These are phyloP conservation scores for Clavispora santaluciae DNA, from an alignment of 805 yeast genomes.

Conservation along the genomic window DNA sequence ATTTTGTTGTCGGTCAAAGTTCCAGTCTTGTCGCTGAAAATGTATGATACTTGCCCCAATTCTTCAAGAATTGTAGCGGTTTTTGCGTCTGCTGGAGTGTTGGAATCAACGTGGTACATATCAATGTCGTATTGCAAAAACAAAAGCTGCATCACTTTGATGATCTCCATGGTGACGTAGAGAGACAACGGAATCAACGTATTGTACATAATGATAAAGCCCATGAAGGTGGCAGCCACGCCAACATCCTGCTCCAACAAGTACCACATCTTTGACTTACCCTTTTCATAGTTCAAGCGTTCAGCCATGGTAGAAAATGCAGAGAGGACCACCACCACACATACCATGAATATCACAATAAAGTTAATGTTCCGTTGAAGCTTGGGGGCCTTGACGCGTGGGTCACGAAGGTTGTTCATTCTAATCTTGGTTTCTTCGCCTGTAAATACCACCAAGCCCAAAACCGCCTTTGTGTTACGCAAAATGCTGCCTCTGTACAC, in stretches of 20 bases:
- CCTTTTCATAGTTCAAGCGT: conserved; percentile 42
- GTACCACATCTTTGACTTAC: conserved; percentile 61
- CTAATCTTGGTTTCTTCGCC: conserved; percentile 96
- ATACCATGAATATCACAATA: conserved; percentile 85
- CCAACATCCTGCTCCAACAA: conserved; percentile 70
- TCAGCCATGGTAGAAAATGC: conserved; percentile 81
- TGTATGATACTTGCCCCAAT: conserved; percentile 91
- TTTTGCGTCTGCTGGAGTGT: conserved; percentile 92
- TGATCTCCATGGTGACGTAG: conserved; percentile 94
- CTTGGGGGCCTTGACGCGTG: conserved; percentile 90
- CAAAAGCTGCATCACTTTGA: conserved; percentile 80
- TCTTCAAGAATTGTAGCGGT: conserved; percentile 96
- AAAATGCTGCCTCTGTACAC: conserved; percentile 85
- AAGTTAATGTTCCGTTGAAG: conserved; percentile 76
- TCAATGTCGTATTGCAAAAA: conserved; percentile 87
- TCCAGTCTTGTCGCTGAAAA: conserved; percentile 96
- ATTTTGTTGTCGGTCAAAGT: conserved; percentile 92
- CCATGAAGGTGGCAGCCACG: conserved; percentile 85
- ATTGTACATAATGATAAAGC: conserved; percentile 95
- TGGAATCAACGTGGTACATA: conserved; percentile 79
- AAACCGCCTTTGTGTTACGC: conserved; percentile 69
- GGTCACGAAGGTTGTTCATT: conserved; percentile 88
- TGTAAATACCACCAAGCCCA: conserved; percentile 84
- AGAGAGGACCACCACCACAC: conserved; percentile 68
- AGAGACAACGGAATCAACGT: conserved; percentile 92